These are phyloP conservation scores for Lentinula aciculospora DNA, from an alignment of 768 basidiomycete species.

Conservation along the genomic window DNA sequence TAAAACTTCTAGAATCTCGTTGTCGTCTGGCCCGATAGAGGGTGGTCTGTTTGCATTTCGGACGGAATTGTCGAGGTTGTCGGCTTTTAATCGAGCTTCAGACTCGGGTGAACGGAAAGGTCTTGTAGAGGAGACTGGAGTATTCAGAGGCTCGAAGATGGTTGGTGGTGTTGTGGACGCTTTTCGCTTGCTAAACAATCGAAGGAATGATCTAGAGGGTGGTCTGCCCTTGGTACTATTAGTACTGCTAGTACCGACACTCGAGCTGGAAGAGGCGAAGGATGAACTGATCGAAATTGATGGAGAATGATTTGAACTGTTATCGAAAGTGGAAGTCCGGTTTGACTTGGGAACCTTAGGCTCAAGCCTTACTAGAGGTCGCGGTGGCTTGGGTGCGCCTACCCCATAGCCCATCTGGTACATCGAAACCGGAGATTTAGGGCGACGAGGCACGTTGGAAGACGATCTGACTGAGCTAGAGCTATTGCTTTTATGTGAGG, in stretches of 20 bases:
- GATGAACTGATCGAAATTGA: neutral
- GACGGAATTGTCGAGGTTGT: too few species aligned
- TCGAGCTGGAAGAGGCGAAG: neutral
- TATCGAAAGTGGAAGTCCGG: neutral
- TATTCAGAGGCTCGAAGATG: neutral
- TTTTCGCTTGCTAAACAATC: neutral
- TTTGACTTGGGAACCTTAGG: neutral
- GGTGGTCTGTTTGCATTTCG: neutral
- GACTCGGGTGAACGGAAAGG: too few species aligned
- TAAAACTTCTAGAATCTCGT: constrained; percentile 1
- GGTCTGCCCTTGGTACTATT: neutral
- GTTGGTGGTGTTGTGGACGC: neutral
- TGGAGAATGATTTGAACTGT: neutral
- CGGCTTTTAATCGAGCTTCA: neutral
- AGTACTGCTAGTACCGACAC: neutral
- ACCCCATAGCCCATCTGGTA: neutral
- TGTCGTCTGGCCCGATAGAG: neutral
- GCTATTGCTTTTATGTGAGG: neutral
- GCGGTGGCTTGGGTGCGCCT: neutral
- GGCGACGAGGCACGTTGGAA: neutral
- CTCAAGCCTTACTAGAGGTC: neutral
- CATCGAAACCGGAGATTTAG: constrained; percentile 5
- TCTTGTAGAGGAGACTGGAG: neutral
- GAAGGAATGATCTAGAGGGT: neutral
- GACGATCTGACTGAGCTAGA: neutral